Base-by-base conservation (phyloP, 192 early-diverging fungal genomes). In the Coemansia sp. region DNA sequence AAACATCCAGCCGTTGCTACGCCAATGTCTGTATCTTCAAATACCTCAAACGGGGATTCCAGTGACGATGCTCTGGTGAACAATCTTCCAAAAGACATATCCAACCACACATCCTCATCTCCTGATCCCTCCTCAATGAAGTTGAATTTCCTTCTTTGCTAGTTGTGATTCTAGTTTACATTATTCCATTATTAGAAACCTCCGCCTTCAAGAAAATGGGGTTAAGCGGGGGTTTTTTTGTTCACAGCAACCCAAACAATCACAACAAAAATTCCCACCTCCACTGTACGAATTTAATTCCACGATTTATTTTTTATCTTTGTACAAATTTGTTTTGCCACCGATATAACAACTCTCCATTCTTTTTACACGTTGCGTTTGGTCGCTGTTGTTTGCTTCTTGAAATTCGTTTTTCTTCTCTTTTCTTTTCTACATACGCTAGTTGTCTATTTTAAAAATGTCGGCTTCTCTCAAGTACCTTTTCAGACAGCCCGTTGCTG, bases 61-160 rank as follows among this genome's bases (percentile, higher is more conserved):
- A 59, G 69, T 18, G 77, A 74, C 23, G 72, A 75, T 13, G 65
- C 77, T 9, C 39, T 71, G 58, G 62, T 41, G 12, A 74, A 63
- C 44, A 59, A 59, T 15, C 39, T 59, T 40, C 13, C 57, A 39
- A 59, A 59, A 10, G 47, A 47, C 23, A 9, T 48, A 10, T 9
- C 63, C 42, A 39, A 42, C 10, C 21, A 45, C 18, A 16, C 23
- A 9, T 42, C 72, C 1, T 40, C 69, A 42, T 38, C 75, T 0
- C 49, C 41, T 4, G 79, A 81, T 41, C 79, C 79, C 4, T 72
- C 74, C 6, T 72, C 79, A 37, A 81, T 81, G 79, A 73, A 81
- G 40, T 64, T 81, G 43, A 71, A 66, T 21, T 81, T 81, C 63
- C 64, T 81, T 40, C 56, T 81, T 19, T 76, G 74, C 42, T 72